These are phyloP conservation scores for Schwanniomyces vanrijiae DNA, from an alignment of 805 yeast genomes.

Conservation along the genomic window DNA sequence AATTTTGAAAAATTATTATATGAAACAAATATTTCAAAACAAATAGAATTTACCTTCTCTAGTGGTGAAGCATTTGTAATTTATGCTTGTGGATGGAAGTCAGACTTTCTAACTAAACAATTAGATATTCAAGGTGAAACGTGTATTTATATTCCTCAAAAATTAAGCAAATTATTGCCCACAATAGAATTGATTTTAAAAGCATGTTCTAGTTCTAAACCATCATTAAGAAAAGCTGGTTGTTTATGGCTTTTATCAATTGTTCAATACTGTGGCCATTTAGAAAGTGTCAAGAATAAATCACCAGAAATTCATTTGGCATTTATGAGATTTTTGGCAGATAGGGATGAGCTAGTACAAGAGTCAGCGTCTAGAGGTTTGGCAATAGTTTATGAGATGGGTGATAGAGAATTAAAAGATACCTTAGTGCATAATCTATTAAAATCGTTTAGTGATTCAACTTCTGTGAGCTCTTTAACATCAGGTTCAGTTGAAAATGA, in stretches of 20 bases:
- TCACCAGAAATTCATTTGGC: constrained; percentile 67
- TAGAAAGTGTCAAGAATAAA: constrained; percentile 33
- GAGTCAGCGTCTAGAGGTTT: constrained; percentile 91
- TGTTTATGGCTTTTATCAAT: constrained; percentile 86
- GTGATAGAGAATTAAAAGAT: constrained; percentile 66
- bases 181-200: constrained; percentile 49
- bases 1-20: constrained; percentile 48
- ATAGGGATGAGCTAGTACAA: constrained; percentile 83
- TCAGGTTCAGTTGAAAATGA: constrained; percentile 76
- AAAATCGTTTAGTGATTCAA: constrained; percentile 73
- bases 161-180: constrained; percentile 17
- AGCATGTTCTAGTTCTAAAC: constrained; percentile 65
- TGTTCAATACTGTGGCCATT: constrained; percentile 68
- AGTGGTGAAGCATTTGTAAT: constrained; percentile 83
- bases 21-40: constrained; percentile 64
- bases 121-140: constrained; percentile 52
- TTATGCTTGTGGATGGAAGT: constrained; percentile 73
- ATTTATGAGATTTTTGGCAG: constrained; percentile 77
- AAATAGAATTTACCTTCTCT: constrained; percentile 72
- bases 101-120: constrained; percentile 50
- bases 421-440: constrained; percentile 70
- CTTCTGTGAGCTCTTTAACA: constrained; percentile 42
- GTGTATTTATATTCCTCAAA: constrained; percentile 15
- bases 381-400: constrained; percentile 76
- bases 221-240: constrained; percentile 68